Conservation (phyloP, 2,329 filamentous ascomycete genomes). For the Graphium sp. region DNA sequence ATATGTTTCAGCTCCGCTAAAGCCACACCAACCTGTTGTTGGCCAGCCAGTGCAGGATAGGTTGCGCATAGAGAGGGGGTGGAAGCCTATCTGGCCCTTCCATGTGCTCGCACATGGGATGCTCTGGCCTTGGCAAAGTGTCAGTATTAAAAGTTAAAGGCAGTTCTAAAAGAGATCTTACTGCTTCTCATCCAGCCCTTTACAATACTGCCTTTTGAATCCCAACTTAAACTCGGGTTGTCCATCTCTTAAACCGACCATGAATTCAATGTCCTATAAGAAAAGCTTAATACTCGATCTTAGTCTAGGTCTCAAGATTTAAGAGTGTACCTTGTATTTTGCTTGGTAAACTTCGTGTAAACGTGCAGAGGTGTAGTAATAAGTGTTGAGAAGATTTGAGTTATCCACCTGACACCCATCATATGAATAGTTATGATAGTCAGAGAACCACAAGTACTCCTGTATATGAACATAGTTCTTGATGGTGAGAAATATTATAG, state of each 20-base stretch:
- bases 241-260: background rate
- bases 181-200: background rate
- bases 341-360: conserved; percentile 1
- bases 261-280: background rate
- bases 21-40: no score
- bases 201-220: background rate
- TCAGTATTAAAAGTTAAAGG: no score
- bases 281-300: background rate
- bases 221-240: background rate
- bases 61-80: no score
- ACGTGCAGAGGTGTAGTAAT: conserved; percentile 1
- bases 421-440: conserved; percentile 1
- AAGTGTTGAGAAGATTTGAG: background rate
- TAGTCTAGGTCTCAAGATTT: background rate
- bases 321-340: background rate
- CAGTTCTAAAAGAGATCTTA: no score
- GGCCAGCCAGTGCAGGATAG: no score
- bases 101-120: no score
- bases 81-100: no score
- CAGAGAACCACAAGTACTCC: background rate
- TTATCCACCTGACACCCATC: background rate
- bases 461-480: conserved; percentile 1
- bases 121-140: no score
- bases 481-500: background rate
- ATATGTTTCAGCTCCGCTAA: no score